These are phyloP conservation scores for Silybum marianum DNA, from an alignment of 129 eudicot species.

Conservation along the genomic window DNA sequence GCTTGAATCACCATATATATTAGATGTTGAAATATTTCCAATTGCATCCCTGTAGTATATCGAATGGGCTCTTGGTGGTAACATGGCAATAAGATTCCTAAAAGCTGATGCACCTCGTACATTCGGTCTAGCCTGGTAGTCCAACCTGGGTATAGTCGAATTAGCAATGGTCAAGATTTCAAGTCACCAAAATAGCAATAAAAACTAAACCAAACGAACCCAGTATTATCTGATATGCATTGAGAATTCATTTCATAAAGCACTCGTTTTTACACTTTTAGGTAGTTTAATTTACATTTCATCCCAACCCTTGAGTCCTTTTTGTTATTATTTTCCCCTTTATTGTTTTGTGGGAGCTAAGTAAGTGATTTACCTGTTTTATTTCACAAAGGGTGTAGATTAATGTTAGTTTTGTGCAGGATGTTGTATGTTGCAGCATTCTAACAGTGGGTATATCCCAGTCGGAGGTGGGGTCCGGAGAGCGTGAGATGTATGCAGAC, in stretches of 20 bases:
- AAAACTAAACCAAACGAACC: neutral
- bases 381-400: too few species aligned
- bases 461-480: neutral
- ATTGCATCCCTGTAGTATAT: slow-evolving; percentile 93
- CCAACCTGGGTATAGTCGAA: slow-evolving; percentile 60
- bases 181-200: neutral
- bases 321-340: too few species aligned
- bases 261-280: too few species aligned
- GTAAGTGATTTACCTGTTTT: too few species aligned
- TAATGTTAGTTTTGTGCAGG: too few species aligned
- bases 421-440: too few species aligned
- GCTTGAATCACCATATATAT: slow-evolving; percentile 60
- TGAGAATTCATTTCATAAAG: too few species aligned
- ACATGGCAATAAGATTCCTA: slow-evolving; percentile 68
- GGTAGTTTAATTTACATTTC: too few species aligned
- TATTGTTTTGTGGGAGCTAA: too few species aligned
- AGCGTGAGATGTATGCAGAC: neutral
- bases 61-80: slow-evolving; percentile 92
- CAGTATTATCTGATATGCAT: neutral
- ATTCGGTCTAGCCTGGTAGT: slow-evolving; percentile 68
- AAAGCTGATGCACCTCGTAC: slow-evolving; percentile 81
- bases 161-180: slow-evolving; percentile 14
- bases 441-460: neutral
- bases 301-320: too few species aligned
- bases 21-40: slow-evolving; percentile 97